Evolutionary conservation across 768 basidiomycete genomes (phyloP).

Genomic region (Phylloporus arenicola): DNA sequence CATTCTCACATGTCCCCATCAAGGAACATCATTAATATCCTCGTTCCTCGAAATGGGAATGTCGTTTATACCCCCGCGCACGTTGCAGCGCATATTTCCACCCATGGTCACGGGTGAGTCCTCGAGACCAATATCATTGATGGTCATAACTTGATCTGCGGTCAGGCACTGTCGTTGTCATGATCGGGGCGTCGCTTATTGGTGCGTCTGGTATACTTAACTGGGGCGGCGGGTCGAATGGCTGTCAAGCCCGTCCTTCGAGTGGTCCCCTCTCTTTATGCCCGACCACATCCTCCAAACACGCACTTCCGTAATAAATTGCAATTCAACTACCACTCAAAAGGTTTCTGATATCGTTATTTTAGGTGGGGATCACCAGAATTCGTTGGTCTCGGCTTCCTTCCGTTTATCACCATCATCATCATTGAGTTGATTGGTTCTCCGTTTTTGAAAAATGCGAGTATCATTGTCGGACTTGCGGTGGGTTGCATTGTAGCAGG

Average conservation of each 20-base stretch:
- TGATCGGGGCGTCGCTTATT: constrained; percentile 76
- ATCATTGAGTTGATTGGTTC: constrained; percentile 79
- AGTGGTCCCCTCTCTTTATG: constrained; percentile 68
- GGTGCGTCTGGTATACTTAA: constrained; percentile 69
- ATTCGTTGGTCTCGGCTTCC: constrained; percentile 83
- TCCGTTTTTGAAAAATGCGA: constrained; percentile 78
- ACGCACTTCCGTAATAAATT: constrained; percentile 53
- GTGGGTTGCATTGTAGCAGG: constrained; percentile 82
- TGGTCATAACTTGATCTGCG: neutral
- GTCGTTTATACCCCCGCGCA: constrained; percentile 64
- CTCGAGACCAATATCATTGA: neutral
- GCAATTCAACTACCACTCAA: neutral
- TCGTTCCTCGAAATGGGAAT: constrained; percentile 77
- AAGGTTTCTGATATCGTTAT: neutral
- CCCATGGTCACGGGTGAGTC: constrained; percentile 67
- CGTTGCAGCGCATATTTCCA: constrained; percentile 65
- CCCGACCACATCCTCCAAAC: constrained; percentile 64
- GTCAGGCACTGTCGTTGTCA: constrained; percentile 67
- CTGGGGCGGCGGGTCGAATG: constrained; percentile 83
- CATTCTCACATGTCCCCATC: neutral
- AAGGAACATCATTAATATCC: constrained; percentile 73
- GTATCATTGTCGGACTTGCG: constrained; percentile 67
- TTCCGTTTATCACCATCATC: constrained; percentile 72
- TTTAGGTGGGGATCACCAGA: constrained; percentile 73
- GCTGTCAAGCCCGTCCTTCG: constrained; percentile 55